Conservation (phyloP, 768 basidiomycete species). For the Podaxis sp. region DNA sequence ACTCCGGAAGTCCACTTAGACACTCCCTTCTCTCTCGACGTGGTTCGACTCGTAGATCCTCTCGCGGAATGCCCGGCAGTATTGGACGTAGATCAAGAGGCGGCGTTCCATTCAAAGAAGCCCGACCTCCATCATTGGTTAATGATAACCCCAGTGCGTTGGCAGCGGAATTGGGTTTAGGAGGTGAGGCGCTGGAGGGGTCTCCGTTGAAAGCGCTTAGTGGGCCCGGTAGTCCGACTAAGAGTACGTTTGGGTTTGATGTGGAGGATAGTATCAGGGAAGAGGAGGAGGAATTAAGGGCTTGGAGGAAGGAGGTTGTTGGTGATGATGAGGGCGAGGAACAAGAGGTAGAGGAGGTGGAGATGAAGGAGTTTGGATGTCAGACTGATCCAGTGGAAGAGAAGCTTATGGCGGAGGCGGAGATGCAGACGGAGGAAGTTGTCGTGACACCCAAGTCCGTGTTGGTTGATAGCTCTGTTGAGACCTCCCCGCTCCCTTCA, state of each 20-base stretch:
- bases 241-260: constrained; percentile 3
- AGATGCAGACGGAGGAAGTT: constrained; percentile 11
- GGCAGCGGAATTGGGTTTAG: constrained; percentile 55
- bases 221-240: not conserved
- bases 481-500: not conserved
- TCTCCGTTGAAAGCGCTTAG: constrained; percentile 38
- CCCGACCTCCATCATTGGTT: constrained; percentile 68
- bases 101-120: constrained; percentile 69
- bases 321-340: constrained; percentile 32
- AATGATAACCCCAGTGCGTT: constrained; percentile 70
- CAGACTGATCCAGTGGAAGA: constrained; percentile 50
- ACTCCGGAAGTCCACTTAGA: constrained; percentile 60
- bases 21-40: constrained; percentile 46
- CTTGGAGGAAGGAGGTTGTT: constrained; percentile 33
- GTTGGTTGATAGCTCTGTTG: constrained; percentile 2
- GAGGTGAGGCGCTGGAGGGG: constrained; percentile 9
- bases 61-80: constrained; percentile 34
- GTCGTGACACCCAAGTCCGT: not conserved
- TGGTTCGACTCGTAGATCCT: constrained; percentile 36
- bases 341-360: constrained; percentile 29
- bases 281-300: constrained; percentile 35
- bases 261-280: constrained; percentile 34
- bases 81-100: constrained; percentile 58
- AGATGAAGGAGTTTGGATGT: constrained; percentile 29
- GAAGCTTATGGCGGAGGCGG: constrained; percentile 11